phyloP scores from a whole-genome alignment of 805 yeast genomes.

The Candida schatavii region DNA sequence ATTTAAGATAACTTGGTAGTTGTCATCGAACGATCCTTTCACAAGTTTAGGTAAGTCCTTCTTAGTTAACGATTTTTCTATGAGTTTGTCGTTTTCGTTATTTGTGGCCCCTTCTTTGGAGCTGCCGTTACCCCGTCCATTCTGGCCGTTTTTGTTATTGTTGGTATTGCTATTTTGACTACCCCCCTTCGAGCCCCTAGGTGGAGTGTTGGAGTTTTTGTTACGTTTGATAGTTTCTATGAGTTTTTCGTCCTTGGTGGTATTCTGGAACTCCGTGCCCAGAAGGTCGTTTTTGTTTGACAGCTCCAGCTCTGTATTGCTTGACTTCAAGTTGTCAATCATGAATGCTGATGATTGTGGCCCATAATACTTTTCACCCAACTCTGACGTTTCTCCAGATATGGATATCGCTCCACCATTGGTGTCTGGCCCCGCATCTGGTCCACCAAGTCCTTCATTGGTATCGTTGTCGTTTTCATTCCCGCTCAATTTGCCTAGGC shows the following conservation, averaged over 20 bases:
- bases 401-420: slow-evolving; percentile 14
- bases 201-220: not conserved
- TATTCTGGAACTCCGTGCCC: not conserved
- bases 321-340: slow-evolving; percentile 34
- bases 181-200: not conserved
- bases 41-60: slow-evolving; percentile 30
- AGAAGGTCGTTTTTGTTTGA: not conserved
- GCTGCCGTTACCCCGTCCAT: not conserved
- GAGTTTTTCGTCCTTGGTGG: not conserved
- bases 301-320: not conserved
- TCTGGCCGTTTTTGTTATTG: slow-evolving; percentile 3
- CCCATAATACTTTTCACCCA: slow-evolving; percentile 47
- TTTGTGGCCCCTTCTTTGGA: no score
- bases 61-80: slow-evolving; percentile 24
- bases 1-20: slow-evolving; percentile 28
- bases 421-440: not conserved
- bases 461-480: not conserved
- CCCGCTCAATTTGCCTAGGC: no score
- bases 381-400: slow-evolving; percentile 36
- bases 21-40: slow-evolving; percentile 14
- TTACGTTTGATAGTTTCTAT: not conserved
- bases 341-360: slow-evolving; percentile 49
- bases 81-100: slow-evolving; percentile 5
- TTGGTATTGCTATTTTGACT: not conserved
- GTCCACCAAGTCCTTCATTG: not conserved